Base-by-base conservation (phyloP, 352 stramenopile genomes). In the Phytophthora kernoviae region DNA sequence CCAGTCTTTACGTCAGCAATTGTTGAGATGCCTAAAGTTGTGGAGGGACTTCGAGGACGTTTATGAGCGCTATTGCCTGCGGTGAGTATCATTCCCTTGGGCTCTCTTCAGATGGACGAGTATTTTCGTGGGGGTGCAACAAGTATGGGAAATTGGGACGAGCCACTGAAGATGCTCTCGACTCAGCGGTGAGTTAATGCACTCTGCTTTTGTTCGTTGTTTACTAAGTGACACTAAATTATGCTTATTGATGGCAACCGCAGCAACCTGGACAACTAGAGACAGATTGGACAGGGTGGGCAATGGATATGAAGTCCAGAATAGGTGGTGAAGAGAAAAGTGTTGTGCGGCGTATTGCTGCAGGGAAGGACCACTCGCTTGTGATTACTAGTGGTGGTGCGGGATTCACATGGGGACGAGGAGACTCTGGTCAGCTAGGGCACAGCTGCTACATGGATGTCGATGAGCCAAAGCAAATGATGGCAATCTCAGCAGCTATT, bases 91-190 rank as follows among this genome's bases (percentile, higher is more conserved):
- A 93, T 61, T 91, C 84, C 18, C 65, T 93, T 18, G 78, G 56
- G 5, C 43, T 93, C 5, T 84, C 80, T 32, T 87, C 84, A 1
- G 64, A 78, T 21, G 81, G 84, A 7, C 52, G 66, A 8, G 72
- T 91, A 2, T 93, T 80, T 34, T 88, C 81, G 2, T 93, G 81
- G 84, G 84, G 84, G 9, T 85, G 82, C 67, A 88, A 87, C 57
- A 79, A 79, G 44, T 91, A 79, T 26, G 68, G 62, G 1, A 76
- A 93, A 46, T 77, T 93, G 7, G 84, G 84, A 17, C 68, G 81
- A 15, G 27, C 15, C 1, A 73, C 78, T 0, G 64, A 78, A 41
- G 59, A 51, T 6, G 63, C 82, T 21, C 41, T 73, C 0, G 77
- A 87, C 26, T 68, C 73, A 21, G 65, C 64, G 65, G 79, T 87